Evolutionary conservation across 192 early-diverging fungal genomes (phyloP).

Genomic region (Linnemannia hyalina): DNA sequence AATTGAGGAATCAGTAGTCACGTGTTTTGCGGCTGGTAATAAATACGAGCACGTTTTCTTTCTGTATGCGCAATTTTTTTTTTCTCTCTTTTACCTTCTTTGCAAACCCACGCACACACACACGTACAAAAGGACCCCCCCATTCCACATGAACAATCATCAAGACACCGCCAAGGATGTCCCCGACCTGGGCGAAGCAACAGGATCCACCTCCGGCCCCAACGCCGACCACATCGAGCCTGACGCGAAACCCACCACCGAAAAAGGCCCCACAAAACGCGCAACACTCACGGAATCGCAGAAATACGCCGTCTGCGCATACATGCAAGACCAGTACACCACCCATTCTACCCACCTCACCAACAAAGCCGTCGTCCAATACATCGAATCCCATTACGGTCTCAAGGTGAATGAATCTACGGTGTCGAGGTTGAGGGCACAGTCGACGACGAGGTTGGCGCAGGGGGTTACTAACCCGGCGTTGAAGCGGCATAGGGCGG

Average conservation of each 20-base stretch:
- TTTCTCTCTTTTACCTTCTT: not conserved
- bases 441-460: slow-evolving; percentile 14
- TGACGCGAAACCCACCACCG: not conserved
- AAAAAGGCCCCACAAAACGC: slow-evolving; percentile 14
- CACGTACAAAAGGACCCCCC: not conserved
- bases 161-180: not conserved
- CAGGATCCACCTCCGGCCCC: not conserved
- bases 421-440: slow-evolving; percentile 29
- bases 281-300: slow-evolving; percentile 45
- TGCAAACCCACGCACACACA: not conserved
- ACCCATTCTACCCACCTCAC: slow-evolving; percentile 4
- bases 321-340: slow-evolving; percentile 20
- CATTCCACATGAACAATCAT: slow-evolving; percentile 5
- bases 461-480: slow-evolving; percentile 34
- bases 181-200: not conserved
- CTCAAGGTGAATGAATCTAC: slow-evolving; percentile 52
- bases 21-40: too few species aligned
- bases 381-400: slow-evolving; percentile 25
- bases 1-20: not conserved
- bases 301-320: slow-evolving; percentile 53
- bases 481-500: slow-evolving; percentile 41
- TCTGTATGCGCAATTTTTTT: not conserved
- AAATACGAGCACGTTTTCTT: too few species aligned
- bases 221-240: too few species aligned
- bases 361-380: slow-evolving; percentile 25